Evolutionary conservation across 2,329 filamentous ascomycete genomes (phyloP).

Genomic region (Ophiostoma angusticollis): DNA sequence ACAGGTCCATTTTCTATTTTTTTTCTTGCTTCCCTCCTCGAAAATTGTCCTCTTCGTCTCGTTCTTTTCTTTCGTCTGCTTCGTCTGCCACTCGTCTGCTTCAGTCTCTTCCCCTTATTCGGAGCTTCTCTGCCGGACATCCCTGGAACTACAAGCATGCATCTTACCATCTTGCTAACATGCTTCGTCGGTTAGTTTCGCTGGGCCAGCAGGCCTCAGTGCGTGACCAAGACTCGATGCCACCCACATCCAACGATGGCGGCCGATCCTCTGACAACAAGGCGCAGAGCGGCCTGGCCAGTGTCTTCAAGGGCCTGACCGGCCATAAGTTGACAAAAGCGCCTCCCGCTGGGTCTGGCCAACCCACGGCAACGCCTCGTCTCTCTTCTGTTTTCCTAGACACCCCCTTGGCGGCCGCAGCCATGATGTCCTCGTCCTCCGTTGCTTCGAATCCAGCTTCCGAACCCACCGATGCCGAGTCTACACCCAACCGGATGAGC

Average conservation of each 20-base stretch:
- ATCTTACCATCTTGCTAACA: constrained; percentile 21
- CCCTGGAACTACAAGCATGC: neutral
- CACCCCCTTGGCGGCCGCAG: constrained; percentile 19
- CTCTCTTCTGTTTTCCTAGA: constrained; percentile 3
- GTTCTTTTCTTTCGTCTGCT: neutral
- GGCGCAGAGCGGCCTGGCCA: constrained; percentile 43
- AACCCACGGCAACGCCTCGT: neutral
- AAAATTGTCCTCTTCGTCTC: neutral
- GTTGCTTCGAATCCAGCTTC: constrained; percentile 17
- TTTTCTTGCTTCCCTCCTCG: no score
- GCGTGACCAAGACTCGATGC: constrained; percentile 42
- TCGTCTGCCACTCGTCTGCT: neutral
- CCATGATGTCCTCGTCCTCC: constrained; percentile 20
- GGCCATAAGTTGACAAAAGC: constrained; percentile 41
- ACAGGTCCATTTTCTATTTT: no score
- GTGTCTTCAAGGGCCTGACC: constrained; percentile 51
- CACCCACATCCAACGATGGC: constrained; percentile 46
- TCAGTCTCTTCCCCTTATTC: neutral
- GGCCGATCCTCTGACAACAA: constrained; percentile 41
- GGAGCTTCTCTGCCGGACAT: neutral
- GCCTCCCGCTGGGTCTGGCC: neutral
- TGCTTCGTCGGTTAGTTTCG: constrained; percentile 31
- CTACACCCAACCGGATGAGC: constrained; percentile 32
- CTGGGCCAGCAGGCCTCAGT: constrained; percentile 29
- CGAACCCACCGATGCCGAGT: constrained; percentile 29